phyloP scores from a whole-genome alignment of 257 asterid genomes.

The Rehmannia glutinosa region DNA sequence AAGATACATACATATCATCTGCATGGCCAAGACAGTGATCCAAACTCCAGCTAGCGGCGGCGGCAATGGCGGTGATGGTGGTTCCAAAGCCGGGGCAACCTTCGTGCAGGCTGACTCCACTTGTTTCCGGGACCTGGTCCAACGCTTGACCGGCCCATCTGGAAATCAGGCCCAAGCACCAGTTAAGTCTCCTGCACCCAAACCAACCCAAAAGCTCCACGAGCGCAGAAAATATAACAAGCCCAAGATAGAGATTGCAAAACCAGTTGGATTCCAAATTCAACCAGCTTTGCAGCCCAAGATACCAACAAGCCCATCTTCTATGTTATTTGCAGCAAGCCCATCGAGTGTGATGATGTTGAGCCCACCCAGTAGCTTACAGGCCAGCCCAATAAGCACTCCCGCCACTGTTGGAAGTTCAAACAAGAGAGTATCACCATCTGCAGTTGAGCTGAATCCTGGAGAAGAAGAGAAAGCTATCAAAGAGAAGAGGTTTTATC shows the following conservation, averaged over 20 bases:
- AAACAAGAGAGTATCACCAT: conserved; percentile 22
- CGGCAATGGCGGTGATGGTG: not conserved
- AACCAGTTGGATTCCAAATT: not conserved
- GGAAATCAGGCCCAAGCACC: not conserved
- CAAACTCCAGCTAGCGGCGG: not conserved
- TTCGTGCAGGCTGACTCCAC: conserved; percentile 31
- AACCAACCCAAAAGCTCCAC: conserved; percentile 27
- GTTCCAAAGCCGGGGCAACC: conserved; percentile 16
- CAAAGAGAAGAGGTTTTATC: conserved; percentile 31
- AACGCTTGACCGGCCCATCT: conserved; percentile 35
- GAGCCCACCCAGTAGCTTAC: conserved; percentile 7
- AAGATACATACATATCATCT: not conserved
- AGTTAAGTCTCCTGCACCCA: conserved; percentile 18
- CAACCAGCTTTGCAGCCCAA: conserved; percentile 2
- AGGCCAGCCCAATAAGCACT: conserved; percentile 13
- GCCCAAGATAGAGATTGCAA: conserved; percentile 24
- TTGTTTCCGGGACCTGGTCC: conserved; percentile 37
- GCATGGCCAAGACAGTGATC: conserved; percentile 13
- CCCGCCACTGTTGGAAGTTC: not conserved
- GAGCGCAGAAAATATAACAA: conserved; percentile 24
- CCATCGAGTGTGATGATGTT: conserved; percentile 15
- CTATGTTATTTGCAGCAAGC: not conserved
- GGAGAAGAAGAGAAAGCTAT: conserved; percentile 32
- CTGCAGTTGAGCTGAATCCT: conserved; percentile 7
- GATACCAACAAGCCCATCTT: not conserved